Base-by-base conservation (phyloP, 129 eudicot species). In the Helichrysum umbraculigerum region DNA sequence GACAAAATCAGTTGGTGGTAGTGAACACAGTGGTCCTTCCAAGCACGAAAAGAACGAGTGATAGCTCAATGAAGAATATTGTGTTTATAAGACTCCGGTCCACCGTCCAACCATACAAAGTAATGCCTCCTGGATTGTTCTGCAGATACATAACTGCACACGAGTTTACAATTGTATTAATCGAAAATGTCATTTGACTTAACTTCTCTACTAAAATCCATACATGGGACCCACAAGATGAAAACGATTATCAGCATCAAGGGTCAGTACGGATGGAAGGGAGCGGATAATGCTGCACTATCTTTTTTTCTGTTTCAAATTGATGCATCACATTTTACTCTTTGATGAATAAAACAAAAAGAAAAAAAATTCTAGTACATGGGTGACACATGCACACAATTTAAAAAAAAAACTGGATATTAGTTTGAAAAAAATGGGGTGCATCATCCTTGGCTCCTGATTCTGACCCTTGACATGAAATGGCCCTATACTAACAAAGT, bases 111-210 rank as follows among this genome's bases (percentile, higher is more conserved):
- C 97, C 97, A 47, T 85, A 92, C 68, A 92, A 71, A 11, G 97
- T 92, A 72, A 92, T 83, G 65, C 97, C 97, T 16, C 97, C 97
- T 14, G 97, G 97, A 81, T 92, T 92, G 56, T 81, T 76, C 86
- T 89, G 97, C 89, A 92, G 75, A 80, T 92, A 92, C 90, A 87
- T 79, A 71, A 92, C 97, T 91, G 88, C 87, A 69, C 32, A 68
- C 42, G 68, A 21, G 39, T 17, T 34, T 14, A 50, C 65, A 9
- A 62, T 83, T 65, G 62, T 10, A 41, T 9, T 0, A 2, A 41
- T 10, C 10, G 47, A 8, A 41, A 41, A 9, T 2, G 9, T 12
- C 47, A 41, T 41, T 41, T 12, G 2, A 7, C 9, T 39, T 39
- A 8, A 39, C 47, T 39, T 39, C 47, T 39, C 47, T 41, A 2